Percentiles rank a stretch among this genome's conserved stretches.
phyloP scores from a whole-genome alignment of 352 stramenopile species.

The Globisporangium mamillatum region DNA sequence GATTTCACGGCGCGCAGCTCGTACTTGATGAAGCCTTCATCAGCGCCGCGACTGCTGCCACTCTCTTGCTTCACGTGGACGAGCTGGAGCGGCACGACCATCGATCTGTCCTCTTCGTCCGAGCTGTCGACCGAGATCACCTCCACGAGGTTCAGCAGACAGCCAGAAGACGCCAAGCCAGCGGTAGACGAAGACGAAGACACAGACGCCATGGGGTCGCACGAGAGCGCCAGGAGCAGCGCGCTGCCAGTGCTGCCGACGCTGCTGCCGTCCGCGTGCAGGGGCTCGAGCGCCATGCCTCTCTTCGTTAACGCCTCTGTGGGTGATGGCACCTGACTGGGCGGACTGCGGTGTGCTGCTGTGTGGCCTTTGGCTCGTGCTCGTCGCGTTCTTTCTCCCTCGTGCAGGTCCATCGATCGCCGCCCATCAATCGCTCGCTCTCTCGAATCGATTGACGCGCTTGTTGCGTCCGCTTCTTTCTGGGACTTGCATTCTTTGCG shows the following conservation, averaged over 20 bases:
- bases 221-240: not conserved
- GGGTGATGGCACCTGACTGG: not conserved
- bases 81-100: constrained; percentile 5
- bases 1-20: not conserved
- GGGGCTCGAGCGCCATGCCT: not conserved
- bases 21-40: not conserved
- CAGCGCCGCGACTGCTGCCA: not conserved
- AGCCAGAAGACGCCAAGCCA: not conserved
- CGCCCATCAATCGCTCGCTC: not conserved
- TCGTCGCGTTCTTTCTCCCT: not conserved
- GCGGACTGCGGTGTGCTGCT: not conserved
- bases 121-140: constrained; percentile 16
- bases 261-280: constrained; percentile 1
- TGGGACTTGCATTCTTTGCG: not conserved
- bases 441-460: not conserved
- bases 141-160: constrained; percentile 8
- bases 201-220: not conserved
- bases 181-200: not conserved
- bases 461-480: not conserved
- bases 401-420: not conserved
- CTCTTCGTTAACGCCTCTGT: not conserved
- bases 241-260: not conserved
- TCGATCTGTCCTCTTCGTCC: not conserved
- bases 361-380: no score
- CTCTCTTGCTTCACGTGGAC: not conserved